Percentiles rank a stretch among this genome's conserved stretches.
Conservation (phyloP, 2,329 filamentous ascomycete species). For the Cladosporium sp. region DNA sequence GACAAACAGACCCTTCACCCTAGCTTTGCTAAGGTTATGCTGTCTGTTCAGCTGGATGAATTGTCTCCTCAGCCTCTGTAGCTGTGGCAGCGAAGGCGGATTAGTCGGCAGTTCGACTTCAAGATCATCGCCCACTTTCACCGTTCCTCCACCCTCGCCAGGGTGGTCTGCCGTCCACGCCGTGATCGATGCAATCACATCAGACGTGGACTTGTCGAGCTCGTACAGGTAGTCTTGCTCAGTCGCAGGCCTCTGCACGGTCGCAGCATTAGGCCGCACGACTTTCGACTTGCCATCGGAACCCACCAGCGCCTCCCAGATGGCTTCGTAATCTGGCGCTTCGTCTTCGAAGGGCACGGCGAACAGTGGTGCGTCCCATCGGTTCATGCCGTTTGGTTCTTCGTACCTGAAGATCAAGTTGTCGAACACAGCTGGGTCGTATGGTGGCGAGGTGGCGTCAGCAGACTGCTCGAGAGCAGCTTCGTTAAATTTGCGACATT, state of each 20-base stretch:
- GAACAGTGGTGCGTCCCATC: constrained; percentile 84
- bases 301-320: constrained; percentile 72
- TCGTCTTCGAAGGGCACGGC: constrained; percentile 75
- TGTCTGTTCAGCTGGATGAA: constrained; percentile 75
- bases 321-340: constrained; percentile 63
- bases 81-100: constrained; percentile 66
- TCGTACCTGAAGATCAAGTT: constrained; percentile 81
- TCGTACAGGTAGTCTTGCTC: constrained; percentile 75
- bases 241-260: constrained; percentile 64
- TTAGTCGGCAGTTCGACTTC: constrained; percentile 66
- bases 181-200: constrained; percentile 69
- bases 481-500: constrained; percentile 64
- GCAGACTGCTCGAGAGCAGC: constrained; percentile 38
- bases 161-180: constrained; percentile 66
- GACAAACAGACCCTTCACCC: constrained; percentile 42
- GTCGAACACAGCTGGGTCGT: constrained; percentile 67
- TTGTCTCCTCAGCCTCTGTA: constrained; percentile 75
- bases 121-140: constrained; percentile 45
- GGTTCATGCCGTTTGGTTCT: constrained; percentile 80
- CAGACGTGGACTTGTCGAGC: constrained; percentile 75
- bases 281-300: constrained; percentile 63
- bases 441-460: constrained; percentile 40
- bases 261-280: constrained; percentile 73
- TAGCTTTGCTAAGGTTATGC: constrained; percentile 48
- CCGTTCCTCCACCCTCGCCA: constrained; percentile 61